Base-by-base conservation (phyloP, 169 alveolate species). In the Theileria orientalis region DNA sequence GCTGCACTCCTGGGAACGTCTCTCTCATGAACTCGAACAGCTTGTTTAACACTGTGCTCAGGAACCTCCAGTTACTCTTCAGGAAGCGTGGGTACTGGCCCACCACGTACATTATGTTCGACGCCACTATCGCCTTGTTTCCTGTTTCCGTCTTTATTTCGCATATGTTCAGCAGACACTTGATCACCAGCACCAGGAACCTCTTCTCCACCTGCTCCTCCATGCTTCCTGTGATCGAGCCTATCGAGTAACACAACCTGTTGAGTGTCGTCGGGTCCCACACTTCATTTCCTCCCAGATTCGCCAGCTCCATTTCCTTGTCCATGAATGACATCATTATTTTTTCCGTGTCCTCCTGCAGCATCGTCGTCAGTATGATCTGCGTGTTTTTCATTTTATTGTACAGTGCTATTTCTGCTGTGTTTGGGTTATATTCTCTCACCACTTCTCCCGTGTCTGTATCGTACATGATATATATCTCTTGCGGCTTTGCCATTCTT, bases 21-120 rank as follows among this genome's bases (percentile, higher is more conserved):
- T 98, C 99, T 54, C 96, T 98, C 99, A 98, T 98, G 88, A 98
- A 98, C 83, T 98, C 99, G 84, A 97, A 96, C 46, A 98, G 92
- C 87, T 98, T 98, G 86, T 95, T 94, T 57, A 97, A 91, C 32
- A 98, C 99, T 2, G 99, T 97, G 84, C 95, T 95, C 64, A 98
- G 87, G 88, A 97, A 97, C 69, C 96, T 91, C 99, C 99, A 97
- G 90, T 97, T 98, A 9, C 93, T 88, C 80, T 93, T 92, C 69
- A 98, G 90, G 86, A 98, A 98, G 59, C 98, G 91, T 1, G 99
- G 99, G 89, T 97, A 98, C 79, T 97, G 98, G 9, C 99, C 99
- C 3, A 97, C 99, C 27, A 98, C 99, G 86, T 98, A 97, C 99
- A 97, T 98, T 70, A 98, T 97, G 84, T 96, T 93, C 2, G 99